Evolutionary conservation across 208 protist genomes (phyloP).

Genomic region (Zelonia costaricensis): DNA sequence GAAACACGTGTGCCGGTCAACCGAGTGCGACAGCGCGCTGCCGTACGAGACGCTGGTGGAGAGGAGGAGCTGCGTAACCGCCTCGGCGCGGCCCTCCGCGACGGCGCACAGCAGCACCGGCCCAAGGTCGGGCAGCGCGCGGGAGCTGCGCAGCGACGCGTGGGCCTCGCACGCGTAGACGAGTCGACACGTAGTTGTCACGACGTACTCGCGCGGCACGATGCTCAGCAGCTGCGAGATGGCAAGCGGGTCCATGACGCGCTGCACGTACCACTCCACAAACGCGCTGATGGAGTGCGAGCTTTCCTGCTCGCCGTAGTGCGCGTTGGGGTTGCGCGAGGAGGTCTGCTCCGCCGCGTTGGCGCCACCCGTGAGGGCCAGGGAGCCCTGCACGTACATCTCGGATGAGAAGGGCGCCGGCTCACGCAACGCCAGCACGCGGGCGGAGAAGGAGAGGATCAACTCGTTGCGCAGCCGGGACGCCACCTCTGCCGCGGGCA

Average conservation of each 20-base stretch:
- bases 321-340: not conserved
- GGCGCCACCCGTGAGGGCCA: no score
- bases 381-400: not conserved
- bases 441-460: conserved; percentile 75
- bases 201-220: conserved; percentile 70
- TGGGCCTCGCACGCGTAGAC: conserved; percentile 61
- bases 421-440: conserved; percentile 67
- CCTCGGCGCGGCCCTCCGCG: conserved; percentile 53
- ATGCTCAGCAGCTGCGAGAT: conserved; percentile 80
- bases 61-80: conserved; percentile 54
- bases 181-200: conserved; percentile 75
- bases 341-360: not conserved
- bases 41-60: conserved; percentile 69
- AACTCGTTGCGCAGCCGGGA: conserved; percentile 80
- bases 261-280: conserved; percentile 87
- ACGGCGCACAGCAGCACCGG: conserved; percentile 73
- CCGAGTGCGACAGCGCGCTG: conserved; percentile 35
- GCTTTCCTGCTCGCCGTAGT: conserved; percentile 5
- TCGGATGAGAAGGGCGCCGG: conserved; percentile 18
- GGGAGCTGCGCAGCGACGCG: conserved; percentile 39
- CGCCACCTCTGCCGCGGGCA: conserved; percentile 36
- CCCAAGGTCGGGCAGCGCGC: conserved; percentile 71
- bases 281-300: conserved; percentile 59
- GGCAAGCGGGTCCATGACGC: conserved; percentile 72
- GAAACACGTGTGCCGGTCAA: conserved; percentile 44